Base-by-base conservation (phyloP, 345 rosid species). In the Punica granatum region DNA sequence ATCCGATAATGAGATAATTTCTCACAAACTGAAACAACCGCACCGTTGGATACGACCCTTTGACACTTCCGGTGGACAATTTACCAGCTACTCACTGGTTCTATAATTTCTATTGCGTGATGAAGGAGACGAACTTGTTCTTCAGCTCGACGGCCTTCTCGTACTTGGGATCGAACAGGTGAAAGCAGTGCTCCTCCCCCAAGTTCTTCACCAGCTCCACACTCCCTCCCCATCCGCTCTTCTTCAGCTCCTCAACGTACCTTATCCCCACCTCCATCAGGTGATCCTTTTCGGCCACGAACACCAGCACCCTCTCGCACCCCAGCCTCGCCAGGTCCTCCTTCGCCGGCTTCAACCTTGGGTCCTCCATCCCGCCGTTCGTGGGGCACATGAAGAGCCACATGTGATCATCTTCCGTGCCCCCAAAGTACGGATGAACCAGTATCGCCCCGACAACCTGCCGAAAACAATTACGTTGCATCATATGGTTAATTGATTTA, bases 381-480 rank as follows among this genome's bases (percentile, higher is more conserved):
- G 69, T 35, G 0, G 87, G 84, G 36, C 68, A 72, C 64, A 81
- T n/a, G 53, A 53, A 53, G 54, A 54, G 34, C 63, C 74, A 69
- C 75, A 85, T 67, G 16, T 71, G 64, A 33, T 74, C 75, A 1
- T 60, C 77, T 44, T 69, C 70, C 0, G 78, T 56, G 1, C 66
- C 75, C 13, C 72, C 83, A 25, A 86, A 86, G 72, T 39, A 81
- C 12, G 83, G 83, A 23, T 79, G 82, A 23, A 72, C 73, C 13
- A 81, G 43, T 18, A 77, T 51, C 56, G 75, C 65, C 9, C 68
- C 73, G 2, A 63, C 60, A 12, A 80, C 61, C 69, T 56, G 33
- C 33, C 61, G 19, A 28, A 56, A 56, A 46, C 51, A 46, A 3
- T 46, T 46, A 15, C n/a, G n/a, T n/a, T n/a, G n/a, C n/a, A n/a